Evolutionary conservation across 2,329 filamentous ascomycete species (phyloP).

Genomic region (Pyrenophora teres): DNA sequence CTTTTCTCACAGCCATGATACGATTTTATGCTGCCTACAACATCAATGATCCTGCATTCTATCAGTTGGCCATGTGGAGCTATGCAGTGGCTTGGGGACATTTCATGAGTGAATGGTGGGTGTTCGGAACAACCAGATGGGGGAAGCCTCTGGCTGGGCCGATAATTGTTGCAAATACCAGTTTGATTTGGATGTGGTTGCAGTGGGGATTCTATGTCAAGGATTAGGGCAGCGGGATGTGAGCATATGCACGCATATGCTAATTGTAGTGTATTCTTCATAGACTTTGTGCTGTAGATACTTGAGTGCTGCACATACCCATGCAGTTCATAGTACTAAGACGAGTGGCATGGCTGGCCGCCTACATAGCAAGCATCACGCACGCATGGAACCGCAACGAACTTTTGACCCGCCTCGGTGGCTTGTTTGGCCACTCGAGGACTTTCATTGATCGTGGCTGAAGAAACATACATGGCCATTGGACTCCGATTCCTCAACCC

Average conservation of each 20-base stretch:
- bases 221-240: slow-evolving; percentile 3
- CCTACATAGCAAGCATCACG: not conserved
- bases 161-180: slow-evolving; percentile 60
- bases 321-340: not conserved
- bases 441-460: slow-evolving; percentile 49
- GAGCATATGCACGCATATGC: not conserved
- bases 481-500: slow-evolving; percentile 49
- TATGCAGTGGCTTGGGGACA: slow-evolving; percentile 72
- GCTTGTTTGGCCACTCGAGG: slow-evolving; percentile 44
- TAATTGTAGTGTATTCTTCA: too few species aligned
- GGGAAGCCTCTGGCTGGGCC: slow-evolving; percentile 63
- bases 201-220: slow-evolving; percentile 73
- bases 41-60: slow-evolving; percentile 72
- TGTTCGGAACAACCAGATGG: slow-evolving; percentile 76
- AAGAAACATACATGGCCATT: slow-evolving; percentile 48
- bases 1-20: slow-evolving; percentile 75
- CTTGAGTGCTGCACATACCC: too few species aligned
- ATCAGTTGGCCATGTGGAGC: slow-evolving; percentile 80
- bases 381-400: slow-evolving; percentile 13
- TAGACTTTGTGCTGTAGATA: too few species aligned
- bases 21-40: slow-evolving; percentile 85
- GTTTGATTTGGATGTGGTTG: slow-evolving; percentile 64
- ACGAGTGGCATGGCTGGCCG: not conserved
- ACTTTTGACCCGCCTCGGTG: slow-evolving; percentile 47
- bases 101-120: slow-evolving; percentile 71